Base-by-base conservation (phyloP, 768 basidiomycete genomes). In the Auricularia sp. region DNA sequence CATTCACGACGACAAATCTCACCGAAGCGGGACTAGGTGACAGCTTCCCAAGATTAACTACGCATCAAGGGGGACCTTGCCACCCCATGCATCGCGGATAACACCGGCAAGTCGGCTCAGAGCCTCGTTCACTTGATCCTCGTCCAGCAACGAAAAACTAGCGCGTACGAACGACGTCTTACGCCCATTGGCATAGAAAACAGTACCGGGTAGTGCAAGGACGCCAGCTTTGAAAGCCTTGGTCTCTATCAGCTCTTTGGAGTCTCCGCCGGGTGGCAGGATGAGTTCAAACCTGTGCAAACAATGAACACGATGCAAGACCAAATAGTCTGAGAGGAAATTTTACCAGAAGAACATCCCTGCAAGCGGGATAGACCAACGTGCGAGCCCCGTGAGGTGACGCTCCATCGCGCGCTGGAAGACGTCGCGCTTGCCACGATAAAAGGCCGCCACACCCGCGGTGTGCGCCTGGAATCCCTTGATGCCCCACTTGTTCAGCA, bases 271-370 rank as follows among this genome's bases (percentile, higher is more conserved):
- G 64, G 69, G 70, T 56, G 64, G 64, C 18, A 87, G 72, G 33
- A 83, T 75, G 61, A 90, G 79, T 72, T 86, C 88, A 76, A 90
- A 89, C 88, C 88, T 90, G 64, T 33, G 62, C 42, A 63, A 51
- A 14, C 29, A 42, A 58, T 36, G 39, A 51, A 53, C 7, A 18
- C 47, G 51, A 39, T n/a, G 51, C 21, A 39, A 61, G 39, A 42
- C 34, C 33, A 61, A 14, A 8, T 61, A 42, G 8, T 42, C 12
- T 14, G 43, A 47, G 58, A 29, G 29, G 29, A 16, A 16, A 71
- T 77, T 84, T 33, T 47, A 87, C 89, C 91, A 95, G 73, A 92
- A 86, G 79, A 96, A 95, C 90, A 95, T 90, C 67, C 91, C 90
- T 29, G 89, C 84, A 69, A 87, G 85, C 8, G 90, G 91, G 0